Conservation (phyloP, 2,329 filamentous ascomycete species). For the Lomentospora prolificans region DNA sequence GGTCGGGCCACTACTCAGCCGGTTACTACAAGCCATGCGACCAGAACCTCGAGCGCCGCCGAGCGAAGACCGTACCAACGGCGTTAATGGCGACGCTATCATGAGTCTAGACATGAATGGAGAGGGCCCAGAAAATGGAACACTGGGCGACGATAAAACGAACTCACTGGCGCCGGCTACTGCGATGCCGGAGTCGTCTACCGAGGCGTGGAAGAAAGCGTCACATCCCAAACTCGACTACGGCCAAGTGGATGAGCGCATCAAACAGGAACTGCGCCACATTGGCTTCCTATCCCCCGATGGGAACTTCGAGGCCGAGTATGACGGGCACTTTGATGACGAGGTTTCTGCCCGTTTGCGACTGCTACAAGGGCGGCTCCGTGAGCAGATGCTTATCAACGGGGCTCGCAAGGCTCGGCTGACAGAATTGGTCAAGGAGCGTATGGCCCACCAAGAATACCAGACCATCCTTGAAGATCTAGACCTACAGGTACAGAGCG, state of each 20-base stretch:
- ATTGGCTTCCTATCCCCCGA: conserved; percentile 76
- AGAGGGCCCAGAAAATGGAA: conserved; percentile 29
- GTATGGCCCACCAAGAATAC: conserved; percentile 95
- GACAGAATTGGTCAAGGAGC: conserved; percentile 78
- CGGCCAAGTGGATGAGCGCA: conserved; percentile 75
- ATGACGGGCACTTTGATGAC: conserved; percentile 84
- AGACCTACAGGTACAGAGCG: conserved; percentile 86
- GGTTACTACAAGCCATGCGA: conserved; percentile 70
- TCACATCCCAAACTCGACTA: conserved; percentile 72
- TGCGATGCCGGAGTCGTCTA: conserved; percentile 66
- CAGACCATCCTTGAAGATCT: conserved; percentile 94
- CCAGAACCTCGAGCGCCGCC: conserved; percentile 55
- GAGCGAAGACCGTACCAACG: conserved; percentile 41
- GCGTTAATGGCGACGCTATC: conserved; percentile 41
- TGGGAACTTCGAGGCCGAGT: conserved; percentile 53
- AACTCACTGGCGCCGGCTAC: conserved; percentile 55
- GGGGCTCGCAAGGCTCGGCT: conserved; percentile 82
- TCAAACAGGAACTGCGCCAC: conserved; percentile 83
- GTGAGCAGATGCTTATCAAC: conserved; percentile 77
- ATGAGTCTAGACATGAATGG: conserved; percentile 48
- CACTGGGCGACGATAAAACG: conserved; percentile 25
- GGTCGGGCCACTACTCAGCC: conserved; percentile 73
- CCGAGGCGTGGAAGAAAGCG: conserved; percentile 70
- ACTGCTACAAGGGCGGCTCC: conserved; percentile 71
- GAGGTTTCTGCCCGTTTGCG: conserved; percentile 86